Base-by-base conservation (phyloP, 2,329 filamentous ascomycete species). In the Fusarium solani-melongenae region DNA sequence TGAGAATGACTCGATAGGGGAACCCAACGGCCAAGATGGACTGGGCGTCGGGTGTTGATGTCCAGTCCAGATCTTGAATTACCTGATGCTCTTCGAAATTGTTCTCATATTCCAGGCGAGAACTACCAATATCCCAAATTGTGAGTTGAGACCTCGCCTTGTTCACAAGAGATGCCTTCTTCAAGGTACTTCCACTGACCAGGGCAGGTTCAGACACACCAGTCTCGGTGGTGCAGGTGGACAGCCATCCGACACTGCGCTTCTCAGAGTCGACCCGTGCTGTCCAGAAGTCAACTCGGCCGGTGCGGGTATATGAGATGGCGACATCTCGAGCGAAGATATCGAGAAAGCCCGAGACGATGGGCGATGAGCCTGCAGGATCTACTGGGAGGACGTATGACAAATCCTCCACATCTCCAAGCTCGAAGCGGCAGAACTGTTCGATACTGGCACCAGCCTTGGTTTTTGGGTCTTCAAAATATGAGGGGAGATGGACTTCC, bases 11-110 rank as follows among this genome's bases (percentile, higher is more conserved):
- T 65, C 93, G 91, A 73, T 95, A 93, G n/a, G 92, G 92, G 78
- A 98, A 98, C 0, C 95, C 95, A n/a, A 98, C 94, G 1, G 95
- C 94, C 22, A 98, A 86, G 64, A 98, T 95, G 1, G 94, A 96
- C 78, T 98, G 94, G 57, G 91, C 91, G 80, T 97, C 94, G 0
- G 94, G 94, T 0, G 95, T 98, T 4, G 94, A 96, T 1, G 95
- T 96, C 96, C 96, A 98, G 81, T 98, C 95, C 14, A 98, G 88
- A 81, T 98, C 95, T 71, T 92, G 91, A 44, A 98, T 94, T 7
- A 88, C 89, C 76, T 96, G 93, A 68, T 92, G 88, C 14, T 88
- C 87, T 72, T 92, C 88, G 72, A 95, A 96, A 33, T 90, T 88
- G 76, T 96, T 90, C 70, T 93, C 89, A 78, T 94, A 95, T 81